Conservation (phyloP, 1,284 basidiomycete species). For the Malassezia cuniculi region DNA sequence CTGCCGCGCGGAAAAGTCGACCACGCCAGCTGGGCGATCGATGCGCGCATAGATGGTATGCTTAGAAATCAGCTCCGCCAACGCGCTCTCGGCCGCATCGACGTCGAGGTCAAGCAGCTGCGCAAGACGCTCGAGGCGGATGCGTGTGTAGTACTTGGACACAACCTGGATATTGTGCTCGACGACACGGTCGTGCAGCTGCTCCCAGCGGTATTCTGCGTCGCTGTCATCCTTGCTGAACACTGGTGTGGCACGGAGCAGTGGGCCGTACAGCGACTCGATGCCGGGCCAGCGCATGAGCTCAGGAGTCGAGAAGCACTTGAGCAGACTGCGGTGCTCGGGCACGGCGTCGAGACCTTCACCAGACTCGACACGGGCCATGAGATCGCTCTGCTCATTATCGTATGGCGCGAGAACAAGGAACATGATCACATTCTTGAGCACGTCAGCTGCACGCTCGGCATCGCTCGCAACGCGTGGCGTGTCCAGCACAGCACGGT, state of each 20-base stretch:
- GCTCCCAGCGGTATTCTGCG: conserved; percentile 75
- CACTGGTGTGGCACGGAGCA: conserved; percentile 65
- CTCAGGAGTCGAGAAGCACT: conserved; percentile 89
- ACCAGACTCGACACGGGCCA: conserved; percentile 66
- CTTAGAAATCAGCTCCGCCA: conserved; percentile 81
- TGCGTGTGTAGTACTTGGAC: conserved; percentile 83
- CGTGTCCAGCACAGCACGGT: conserved; percentile 91
- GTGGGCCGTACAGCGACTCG: conserved; percentile 71
- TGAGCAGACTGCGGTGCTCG: conserved; percentile 82
- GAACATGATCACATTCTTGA: conserved; percentile 75
- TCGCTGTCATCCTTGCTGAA: conserved; percentile 52
- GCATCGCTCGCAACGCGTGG: conserved; percentile 65
- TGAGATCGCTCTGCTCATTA: conserved; percentile 94
- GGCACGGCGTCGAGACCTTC: conserved; percentile 62
- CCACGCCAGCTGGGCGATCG: conserved; percentile 77
- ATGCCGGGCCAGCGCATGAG: conserved; percentile 99
- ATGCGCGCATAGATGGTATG: conserved; percentile 77
- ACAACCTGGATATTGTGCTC: conserved; percentile 97
- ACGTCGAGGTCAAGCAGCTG: conserved; percentile 72
- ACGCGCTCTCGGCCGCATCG: conserved; percentile 70
- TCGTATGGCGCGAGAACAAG: conserved; percentile 81
- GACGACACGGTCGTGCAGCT: conserved; percentile 85
- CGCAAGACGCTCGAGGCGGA: conserved; percentile 69
- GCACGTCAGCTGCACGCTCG: conserved; percentile 26
- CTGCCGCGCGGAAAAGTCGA: conserved; percentile 54